phyloP scores from a whole-genome alignment of 495 filamentous ascomycete species.

The Penicillium dipodomyicola region DNA sequence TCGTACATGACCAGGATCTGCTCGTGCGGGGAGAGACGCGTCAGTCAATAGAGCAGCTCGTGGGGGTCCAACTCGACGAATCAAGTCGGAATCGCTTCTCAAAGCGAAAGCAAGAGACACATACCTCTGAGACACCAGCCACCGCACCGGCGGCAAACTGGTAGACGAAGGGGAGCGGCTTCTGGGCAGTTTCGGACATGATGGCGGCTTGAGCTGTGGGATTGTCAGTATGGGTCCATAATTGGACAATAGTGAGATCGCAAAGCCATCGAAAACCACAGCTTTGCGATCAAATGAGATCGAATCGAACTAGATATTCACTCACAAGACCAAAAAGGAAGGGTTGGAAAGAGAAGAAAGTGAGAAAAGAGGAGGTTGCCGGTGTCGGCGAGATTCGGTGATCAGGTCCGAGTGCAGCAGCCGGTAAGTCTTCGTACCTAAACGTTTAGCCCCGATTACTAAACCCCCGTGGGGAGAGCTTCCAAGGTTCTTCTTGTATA shows the following conservation, averaged over 20 bases:
- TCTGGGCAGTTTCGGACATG: conserved; percentile 56
- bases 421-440: conserved; percentile 9
- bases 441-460: conserved; percentile 19
- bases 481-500: no score
- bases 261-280: background rate
- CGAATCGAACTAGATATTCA: background rate
- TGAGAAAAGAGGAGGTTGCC: conserved; percentile 17
- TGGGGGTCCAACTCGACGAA: background rate
- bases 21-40: conserved; percentile 31
- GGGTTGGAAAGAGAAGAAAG: conserved; percentile 14
- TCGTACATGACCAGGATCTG: conserved; percentile 85
- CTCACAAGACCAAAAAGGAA: conserved; percentile 19
- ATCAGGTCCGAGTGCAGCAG: conserved; percentile 14
- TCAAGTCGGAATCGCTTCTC: background rate
- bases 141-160: conserved; percentile 87
- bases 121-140: conserved; percentile 88
- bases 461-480: conserved; percentile 19
- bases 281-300: background rate
- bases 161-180: conserved; percentile 80
- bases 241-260: background rate
- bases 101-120: conserved; percentile 17
- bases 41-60: conserved; percentile 20
- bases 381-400: conserved; percentile 31
- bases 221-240: conserved; percentile 2
- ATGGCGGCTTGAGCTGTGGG: conserved; percentile 29